phyloP scores from a whole-genome alignment of 768 basidiomycete species.

The Auricularia heimuer region DNA sequence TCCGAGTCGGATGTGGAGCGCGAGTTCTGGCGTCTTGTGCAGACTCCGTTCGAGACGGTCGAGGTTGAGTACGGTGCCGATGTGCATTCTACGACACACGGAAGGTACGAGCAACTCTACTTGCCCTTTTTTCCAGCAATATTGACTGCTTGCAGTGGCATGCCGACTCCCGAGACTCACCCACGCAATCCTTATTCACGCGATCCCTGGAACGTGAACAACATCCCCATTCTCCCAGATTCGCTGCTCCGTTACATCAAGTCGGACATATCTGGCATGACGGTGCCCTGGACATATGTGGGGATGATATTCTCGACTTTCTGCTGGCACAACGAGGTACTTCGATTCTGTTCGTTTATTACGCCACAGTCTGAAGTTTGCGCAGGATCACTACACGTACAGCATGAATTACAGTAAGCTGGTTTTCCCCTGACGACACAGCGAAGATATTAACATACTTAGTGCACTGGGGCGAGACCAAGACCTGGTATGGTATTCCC shows the following conservation, averaged over 20 bases:
- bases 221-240: slow-evolving; percentile 86
- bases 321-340: slow-evolving; percentile 98
- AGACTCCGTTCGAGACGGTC: slow-evolving; percentile 80
- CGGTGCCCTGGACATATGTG: slow-evolving; percentile 97
- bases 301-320: slow-evolving; percentile 99
- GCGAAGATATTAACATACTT: slow-evolving; percentile 13
- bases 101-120: slow-evolving; percentile 52
- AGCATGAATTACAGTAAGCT: slow-evolving; percentile 78
- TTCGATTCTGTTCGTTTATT: slow-evolving; percentile 9
- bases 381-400: slow-evolving; percentile 93
- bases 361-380: slow-evolving; percentile 5
- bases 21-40: slow-evolving; percentile 96
- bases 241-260: slow-evolving; percentile 96
- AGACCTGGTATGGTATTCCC: slow-evolving; percentile 99
- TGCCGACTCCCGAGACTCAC: slow-evolving; percentile 92
- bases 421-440: slow-evolving; percentile 10
- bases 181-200: slow-evolving; percentile 78
- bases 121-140: background rate
- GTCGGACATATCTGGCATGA: slow-evolving; percentile 99
- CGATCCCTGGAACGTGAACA: slow-evolving; percentile 97
- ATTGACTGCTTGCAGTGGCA: slow-evolving; percentile 49
- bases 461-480: slow-evolving; percentile 99
- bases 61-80: slow-evolving; percentile 99
- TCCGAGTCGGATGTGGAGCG: slow-evolving; percentile 86
- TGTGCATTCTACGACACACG: slow-evolving; percentile 93